These are phyloP conservation scores for Ustilago loliicola DNA, from an alignment of 1,284 basidiomycete species.

Conservation along the genomic window DNA sequence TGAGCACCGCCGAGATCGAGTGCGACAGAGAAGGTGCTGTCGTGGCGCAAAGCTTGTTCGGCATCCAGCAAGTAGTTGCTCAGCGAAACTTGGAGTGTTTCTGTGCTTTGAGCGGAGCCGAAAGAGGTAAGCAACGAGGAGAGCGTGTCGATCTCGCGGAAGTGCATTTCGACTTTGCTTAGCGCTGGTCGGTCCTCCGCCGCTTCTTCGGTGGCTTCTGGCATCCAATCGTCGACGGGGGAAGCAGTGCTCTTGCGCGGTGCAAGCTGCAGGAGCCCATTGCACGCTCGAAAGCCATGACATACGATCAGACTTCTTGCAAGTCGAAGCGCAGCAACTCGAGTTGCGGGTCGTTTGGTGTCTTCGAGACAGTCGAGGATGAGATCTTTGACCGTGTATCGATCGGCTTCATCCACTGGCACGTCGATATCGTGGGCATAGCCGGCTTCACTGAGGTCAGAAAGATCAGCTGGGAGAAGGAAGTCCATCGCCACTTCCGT, in stretches of 20 bases:
- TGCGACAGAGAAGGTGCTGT: constrained; percentile 51
- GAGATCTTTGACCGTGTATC: constrained; percentile 59
- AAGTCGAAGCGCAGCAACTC: constrained; percentile 54
- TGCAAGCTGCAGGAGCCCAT: constrained; percentile 33
- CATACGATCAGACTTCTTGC: constrained; percentile 48
- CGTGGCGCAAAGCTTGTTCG: constrained; percentile 73
- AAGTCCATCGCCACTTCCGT: constrained; percentile 59
- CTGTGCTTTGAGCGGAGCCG: constrained; percentile 14
- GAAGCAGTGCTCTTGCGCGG: constrained; percentile 15
- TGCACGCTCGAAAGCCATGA: constrained; percentile 53
- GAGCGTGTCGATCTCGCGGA: constrained; percentile 43
- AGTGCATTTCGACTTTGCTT: constrained; percentile 33
- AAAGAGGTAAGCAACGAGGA: constrained; percentile 38
- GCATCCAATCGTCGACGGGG: constrained; percentile 25
- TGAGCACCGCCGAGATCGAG: constrained; percentile 26
- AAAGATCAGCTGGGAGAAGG: constrained; percentile 24
- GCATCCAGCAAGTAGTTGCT: constrained; percentile 81
- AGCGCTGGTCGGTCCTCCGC: background rate
- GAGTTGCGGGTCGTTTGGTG: constrained; percentile 29
- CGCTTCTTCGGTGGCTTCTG: background rate
- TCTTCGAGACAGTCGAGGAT: constrained; percentile 52
- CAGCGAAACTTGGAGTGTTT: constrained; percentile 34
- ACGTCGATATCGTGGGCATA: constrained; percentile 25
- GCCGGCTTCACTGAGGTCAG: background rate
- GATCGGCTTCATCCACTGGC: constrained; percentile 34